These are phyloP conservation scores for Fimicolochytrium jonesii DNA, from an alignment of 192 early-diverging fungal species.

Conservation along the genomic window DNA sequence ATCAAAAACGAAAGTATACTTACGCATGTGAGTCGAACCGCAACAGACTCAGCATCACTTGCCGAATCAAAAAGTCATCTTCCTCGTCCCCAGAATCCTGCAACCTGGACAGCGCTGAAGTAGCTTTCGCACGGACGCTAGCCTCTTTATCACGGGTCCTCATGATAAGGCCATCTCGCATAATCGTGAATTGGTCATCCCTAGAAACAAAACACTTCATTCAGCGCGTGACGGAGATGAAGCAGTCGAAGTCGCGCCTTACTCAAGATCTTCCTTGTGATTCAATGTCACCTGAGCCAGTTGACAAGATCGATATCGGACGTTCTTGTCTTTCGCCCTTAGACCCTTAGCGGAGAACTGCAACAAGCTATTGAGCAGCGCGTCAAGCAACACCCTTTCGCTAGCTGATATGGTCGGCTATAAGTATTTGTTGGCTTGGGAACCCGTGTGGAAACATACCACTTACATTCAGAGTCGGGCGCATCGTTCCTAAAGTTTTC, in stretches of 20 bases:
- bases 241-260: constrained; percentile 12
- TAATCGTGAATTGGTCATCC: constrained; percentile 68
- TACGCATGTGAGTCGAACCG: constrained; percentile 74
- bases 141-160: constrained; percentile 79
- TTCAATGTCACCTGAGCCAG: constrained; percentile 69
- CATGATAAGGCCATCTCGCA: constrained; percentile 64
- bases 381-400: not conserved
- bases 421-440: too few species aligned
- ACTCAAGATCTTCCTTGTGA: constrained; percentile 74
- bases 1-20: constrained; percentile 23
- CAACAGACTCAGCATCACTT: constrained; percentile 61
- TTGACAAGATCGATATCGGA: constrained; percentile 73
- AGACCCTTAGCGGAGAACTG: constrained; percentile 69
- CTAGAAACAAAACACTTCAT: constrained; percentile 24
- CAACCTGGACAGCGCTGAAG: constrained; percentile 69
- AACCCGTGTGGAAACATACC: too few species aligned
- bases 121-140: constrained; percentile 72
- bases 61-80: constrained; percentile 57
- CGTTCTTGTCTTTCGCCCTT: constrained; percentile 72
- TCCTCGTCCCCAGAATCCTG: constrained; percentile 52
- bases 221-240: not conserved
- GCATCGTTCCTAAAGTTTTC: constrained; percentile 50
- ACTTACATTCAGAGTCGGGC: constrained; percentile 31
- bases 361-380: constrained; percentile 64
- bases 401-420: constrained; percentile 46